phyloP scores from a whole-genome alignment of 495 filamentous ascomycete species.

The Aspergillus indologenus region DNA sequence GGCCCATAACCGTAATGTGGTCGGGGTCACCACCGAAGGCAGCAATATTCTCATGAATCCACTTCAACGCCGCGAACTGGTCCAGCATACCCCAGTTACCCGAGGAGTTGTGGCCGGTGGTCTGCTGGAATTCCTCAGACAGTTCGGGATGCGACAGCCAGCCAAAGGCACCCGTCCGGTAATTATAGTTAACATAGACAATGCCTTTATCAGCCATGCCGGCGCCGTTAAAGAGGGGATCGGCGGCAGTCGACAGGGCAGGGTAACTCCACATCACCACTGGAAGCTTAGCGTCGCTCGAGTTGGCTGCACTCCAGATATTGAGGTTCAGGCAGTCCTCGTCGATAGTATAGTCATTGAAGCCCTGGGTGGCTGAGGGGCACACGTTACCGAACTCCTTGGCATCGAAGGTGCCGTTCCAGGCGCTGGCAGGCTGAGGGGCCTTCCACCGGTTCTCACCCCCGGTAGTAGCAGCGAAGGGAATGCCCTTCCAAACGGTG shows the following conservation, averaged over 20 bases:
- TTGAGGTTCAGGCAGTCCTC: slow-evolving; percentile 20
- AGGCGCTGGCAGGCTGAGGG: slow-evolving; percentile 7
- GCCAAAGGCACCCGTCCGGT: slow-evolving; percentile 61
- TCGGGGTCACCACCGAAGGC: slow-evolving; percentile 58
- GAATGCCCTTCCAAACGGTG: slow-evolving; percentile 23
- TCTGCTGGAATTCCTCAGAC: slow-evolving; percentile 10
- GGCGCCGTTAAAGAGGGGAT: slow-evolving; percentile 7
- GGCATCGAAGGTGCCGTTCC: slow-evolving; percentile 9
- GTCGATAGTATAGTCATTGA: not conserved
- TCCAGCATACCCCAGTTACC: slow-evolving; percentile 12
- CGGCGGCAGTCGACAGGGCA: slow-evolving; percentile 11
- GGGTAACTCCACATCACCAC: slow-evolving; percentile 15
- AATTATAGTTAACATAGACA: slow-evolving; percentile 65
- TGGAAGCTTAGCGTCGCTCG: slow-evolving; percentile 19
- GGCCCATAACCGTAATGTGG: slow-evolving; percentile 41
- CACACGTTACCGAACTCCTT: not conserved
- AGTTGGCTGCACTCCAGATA: slow-evolving; percentile 17
- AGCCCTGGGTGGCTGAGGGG: not conserved
- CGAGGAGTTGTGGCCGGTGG: slow-evolving; percentile 37
- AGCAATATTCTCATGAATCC: slow-evolving; percentile 46
- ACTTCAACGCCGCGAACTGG: slow-evolving; percentile 35
- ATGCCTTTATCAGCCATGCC: slow-evolving; percentile 30
- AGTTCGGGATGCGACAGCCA: slow-evolving; percentile 59
- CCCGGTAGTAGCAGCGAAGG: slow-evolving; percentile 14
- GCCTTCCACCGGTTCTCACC: slow-evolving; percentile 17